A percentile compares a stretch with the other conserved stretches of the same genome.
Conservation (phyloP, 768 basidiomycete species). For the Termitomyces bulborhizus region DNA sequence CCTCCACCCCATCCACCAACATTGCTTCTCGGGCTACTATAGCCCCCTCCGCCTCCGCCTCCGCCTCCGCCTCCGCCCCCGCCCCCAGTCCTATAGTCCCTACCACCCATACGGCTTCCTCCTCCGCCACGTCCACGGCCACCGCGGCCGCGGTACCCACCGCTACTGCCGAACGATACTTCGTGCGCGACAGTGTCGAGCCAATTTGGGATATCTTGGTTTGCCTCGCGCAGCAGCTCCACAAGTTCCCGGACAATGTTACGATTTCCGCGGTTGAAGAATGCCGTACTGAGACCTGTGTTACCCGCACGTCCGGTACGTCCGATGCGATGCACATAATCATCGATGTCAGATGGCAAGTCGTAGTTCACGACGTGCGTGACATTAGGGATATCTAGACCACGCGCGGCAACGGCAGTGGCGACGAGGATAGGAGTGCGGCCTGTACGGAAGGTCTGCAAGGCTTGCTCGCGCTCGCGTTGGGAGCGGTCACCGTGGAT, state of each 20-base stretch:
- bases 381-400: slow-evolving; percentile 98
- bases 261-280: slow-evolving; percentile 92
- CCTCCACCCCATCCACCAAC: slow-evolving; percentile 25
- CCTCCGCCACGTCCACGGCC: slow-evolving; percentile 56
- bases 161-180: slow-evolving; percentile 58
- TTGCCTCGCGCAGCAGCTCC: slow-evolving; percentile 91
- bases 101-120: slow-evolving; percentile 38
- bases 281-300: slow-evolving; percentile 91
- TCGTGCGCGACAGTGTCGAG: slow-evolving; percentile 84
- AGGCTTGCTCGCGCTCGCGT: slow-evolving; percentile 92
- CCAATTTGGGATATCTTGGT: slow-evolving; percentile 92
- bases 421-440: slow-evolving; percentile 96
- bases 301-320: slow-evolving; percentile 99
- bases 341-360: slow-evolving; percentile 95
- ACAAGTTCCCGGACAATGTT: slow-evolving; percentile 89
- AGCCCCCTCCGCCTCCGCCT: slow-evolving; percentile 19
- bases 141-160: slow-evolving; percentile 44
- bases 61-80: slow-evolving; percentile 28
- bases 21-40: slow-evolving; percentile 21
- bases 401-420: slow-evolving; percentile 97
- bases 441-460: slow-evolving; percentile 93
- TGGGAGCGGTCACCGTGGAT: slow-evolving; percentile 98
- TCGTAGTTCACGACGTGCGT: slow-evolving; percentile 99
- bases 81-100: slow-evolving; percentile 39
- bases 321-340: slow-evolving; percentile 98